Percentiles rank a stretch among this genome's conserved stretches.
These are phyloP conservation scores for Phytophthora crassamura DNA, from an alignment of 352 stramenopile genomes.

Conservation along the genomic window DNA sequence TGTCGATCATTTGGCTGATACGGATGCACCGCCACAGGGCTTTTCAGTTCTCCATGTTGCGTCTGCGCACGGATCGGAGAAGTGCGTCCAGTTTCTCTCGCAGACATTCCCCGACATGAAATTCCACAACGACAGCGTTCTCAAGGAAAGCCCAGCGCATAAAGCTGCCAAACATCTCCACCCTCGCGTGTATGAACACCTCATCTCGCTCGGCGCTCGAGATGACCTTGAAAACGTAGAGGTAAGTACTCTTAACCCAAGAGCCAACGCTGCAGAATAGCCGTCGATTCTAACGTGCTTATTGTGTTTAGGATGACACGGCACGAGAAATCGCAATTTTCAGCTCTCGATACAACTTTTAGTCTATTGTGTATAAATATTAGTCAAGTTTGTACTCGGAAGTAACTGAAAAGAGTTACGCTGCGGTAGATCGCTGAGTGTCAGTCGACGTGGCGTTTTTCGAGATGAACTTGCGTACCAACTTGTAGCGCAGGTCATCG, in stretches of 20 bases:
- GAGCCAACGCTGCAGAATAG: background rate
- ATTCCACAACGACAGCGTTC: slow-evolving; percentile 41
- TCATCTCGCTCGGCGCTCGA: slow-evolving; percentile 40
- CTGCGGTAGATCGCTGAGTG: slow-evolving; percentile 12
- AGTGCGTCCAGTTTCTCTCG: slow-evolving; percentile 58
- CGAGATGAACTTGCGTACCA: slow-evolving; percentile 71
- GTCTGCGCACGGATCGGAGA: slow-evolving; percentile 46
- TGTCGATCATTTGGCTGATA: background rate
- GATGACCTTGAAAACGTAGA: slow-evolving; percentile 68
- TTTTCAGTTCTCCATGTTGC: slow-evolving; percentile 69
- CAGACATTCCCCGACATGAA: slow-evolving; percentile 47
- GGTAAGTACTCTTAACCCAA: slow-evolving; percentile 27
- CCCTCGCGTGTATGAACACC: slow-evolving; percentile 47
- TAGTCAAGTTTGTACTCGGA: slow-evolving; percentile 8
- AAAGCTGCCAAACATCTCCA: slow-evolving; percentile 66
- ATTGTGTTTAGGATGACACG: slow-evolving; percentile 39
- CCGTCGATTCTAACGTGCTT: background rate
- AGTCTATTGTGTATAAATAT: slow-evolving; percentile 27
- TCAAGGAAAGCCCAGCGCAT: slow-evolving; percentile 63
- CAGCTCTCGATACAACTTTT: slow-evolving; percentile 45
- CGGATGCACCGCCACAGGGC: slow-evolving; percentile 33
- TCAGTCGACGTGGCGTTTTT: slow-evolving; percentile 23
- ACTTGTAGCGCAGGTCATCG: slow-evolving; percentile 63
- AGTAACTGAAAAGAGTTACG: background rate
- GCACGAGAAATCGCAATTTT: slow-evolving; percentile 36